Evolutionary conservation across 306 rosid species (phyloP).

Genomic region (Sechiopsis laciniata): DNA sequence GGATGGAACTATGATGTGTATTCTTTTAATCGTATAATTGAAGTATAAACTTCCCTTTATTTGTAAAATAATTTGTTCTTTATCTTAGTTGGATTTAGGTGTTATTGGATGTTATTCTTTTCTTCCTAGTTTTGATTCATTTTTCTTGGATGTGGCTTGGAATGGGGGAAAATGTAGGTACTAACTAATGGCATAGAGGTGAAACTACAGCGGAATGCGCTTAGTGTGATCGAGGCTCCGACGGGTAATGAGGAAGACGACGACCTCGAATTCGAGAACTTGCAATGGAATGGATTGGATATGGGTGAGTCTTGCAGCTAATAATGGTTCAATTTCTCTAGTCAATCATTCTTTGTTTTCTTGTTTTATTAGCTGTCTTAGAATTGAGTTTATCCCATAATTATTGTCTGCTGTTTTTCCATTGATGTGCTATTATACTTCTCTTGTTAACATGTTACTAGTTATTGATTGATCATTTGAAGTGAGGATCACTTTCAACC

Average conservation of each 20-base stretch:
- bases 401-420: not conserved
- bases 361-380: constrained; percentile 15
- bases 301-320: constrained; percentile 56
- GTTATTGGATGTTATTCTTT: not conserved
- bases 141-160: constrained; percentile 3
- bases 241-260: constrained; percentile 95
- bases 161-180: constrained; percentile 41
- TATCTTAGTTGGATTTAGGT: not conserved
- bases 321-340: not conserved
- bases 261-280: constrained; percentile 71
- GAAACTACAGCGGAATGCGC: constrained; percentile 95
- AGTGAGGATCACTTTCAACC: not conserved
- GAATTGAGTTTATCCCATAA: not conserved
- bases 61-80: not conserved
- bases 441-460: not conserved
- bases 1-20: not conserved
- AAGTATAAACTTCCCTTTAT: not conserved
- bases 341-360: constrained; percentile 5
- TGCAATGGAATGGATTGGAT: constrained; percentile 82
- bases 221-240: constrained; percentile 94
- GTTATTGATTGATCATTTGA: not conserved
- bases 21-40: not conserved
- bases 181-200: constrained; percentile 97
- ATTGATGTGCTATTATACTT: not conserved
- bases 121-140: not conserved